phyloP scores from a whole-genome alignment of 2,329 filamentous ascomycete genomes.

The Aschersonia sp. region DNA sequence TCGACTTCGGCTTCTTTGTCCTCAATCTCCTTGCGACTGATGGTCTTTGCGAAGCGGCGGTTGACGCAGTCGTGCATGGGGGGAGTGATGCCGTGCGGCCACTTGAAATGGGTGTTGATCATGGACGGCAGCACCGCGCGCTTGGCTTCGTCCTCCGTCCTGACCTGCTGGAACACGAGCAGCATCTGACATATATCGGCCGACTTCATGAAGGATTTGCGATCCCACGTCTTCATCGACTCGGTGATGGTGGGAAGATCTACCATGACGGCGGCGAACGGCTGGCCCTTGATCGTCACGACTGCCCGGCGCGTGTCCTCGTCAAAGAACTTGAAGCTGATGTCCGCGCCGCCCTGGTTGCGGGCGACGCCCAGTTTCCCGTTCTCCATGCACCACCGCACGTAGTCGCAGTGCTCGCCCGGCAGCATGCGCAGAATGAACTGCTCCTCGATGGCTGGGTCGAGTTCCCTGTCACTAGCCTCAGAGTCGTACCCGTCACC shows the following conservation, averaged over 20 bases:
- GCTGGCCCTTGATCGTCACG: conserved; percentile 52
- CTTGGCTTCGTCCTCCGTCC: conserved; percentile 50
- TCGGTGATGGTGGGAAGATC: conserved; percentile 81
- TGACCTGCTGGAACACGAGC: conserved; percentile 56
- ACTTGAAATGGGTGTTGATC: conserved; percentile 55
- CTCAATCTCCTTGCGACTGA: conserved; percentile 72
- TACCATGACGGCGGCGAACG: conserved; percentile 66
- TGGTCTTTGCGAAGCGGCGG: conserved; percentile 68
- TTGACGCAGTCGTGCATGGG: conserved; percentile 78
- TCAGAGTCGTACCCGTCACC: conserved; percentile 96
- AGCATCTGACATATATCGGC: conserved; percentile 86
- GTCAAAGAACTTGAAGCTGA: conserved; percentile 69
- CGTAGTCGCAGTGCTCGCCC: conserved; percentile 72
- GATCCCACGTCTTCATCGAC: conserved; percentile 88
- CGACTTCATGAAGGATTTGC: conserved; percentile 75
- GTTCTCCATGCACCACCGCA: conserved; percentile 62
- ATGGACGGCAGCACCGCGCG: conserved; percentile 56
- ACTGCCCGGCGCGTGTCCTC: conserved; percentile 59
- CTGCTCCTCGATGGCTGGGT: conserved; percentile 80
- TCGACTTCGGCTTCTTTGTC: conserved; percentile 72
- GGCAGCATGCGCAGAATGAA: conserved; percentile 82
- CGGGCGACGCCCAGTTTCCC: conserved; percentile 57
- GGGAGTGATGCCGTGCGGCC: conserved; percentile 75
- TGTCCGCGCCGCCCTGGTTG: conserved; percentile 56
- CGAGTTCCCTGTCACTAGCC: conserved; percentile 74